Conservation (phyloP, 306 rosid species). For the Senna siamea region DNA sequence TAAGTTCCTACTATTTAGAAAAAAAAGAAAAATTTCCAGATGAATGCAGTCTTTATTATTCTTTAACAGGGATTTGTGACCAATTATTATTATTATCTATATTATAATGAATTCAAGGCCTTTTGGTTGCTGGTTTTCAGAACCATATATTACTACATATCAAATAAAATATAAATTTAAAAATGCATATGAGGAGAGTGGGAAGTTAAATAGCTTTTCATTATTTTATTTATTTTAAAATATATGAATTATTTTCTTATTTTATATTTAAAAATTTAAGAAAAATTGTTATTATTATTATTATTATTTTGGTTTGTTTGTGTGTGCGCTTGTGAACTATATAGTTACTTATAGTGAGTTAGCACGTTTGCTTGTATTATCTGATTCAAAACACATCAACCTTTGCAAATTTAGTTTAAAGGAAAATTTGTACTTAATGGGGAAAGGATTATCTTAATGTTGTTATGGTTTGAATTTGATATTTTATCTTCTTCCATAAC, state of each 20-base stretch:
- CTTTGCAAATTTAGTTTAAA: conserved; percentile 12
- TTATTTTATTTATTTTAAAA: too few relatives aligned
- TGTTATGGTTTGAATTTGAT: background rate
- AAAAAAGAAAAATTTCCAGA: background rate
- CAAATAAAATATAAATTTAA: too few relatives aligned
- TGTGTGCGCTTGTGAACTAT: conserved; percentile 6
- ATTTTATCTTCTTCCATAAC: background rate
- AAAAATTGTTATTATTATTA: too few relatives aligned
- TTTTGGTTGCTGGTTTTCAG: too few relatives aligned
- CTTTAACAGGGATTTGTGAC: conserved; percentile 19
- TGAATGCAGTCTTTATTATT: conserved; percentile 21
- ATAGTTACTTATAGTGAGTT: background rate
- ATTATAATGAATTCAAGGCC: too few relatives aligned
- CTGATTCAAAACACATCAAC: too few relatives aligned
- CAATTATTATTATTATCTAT: too few relatives aligned
- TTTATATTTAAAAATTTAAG: too few relatives aligned
- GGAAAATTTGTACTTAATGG: conserved; percentile 4
- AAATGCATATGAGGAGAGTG: too few relatives aligned
- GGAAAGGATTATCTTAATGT: background rate
- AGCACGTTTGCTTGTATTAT: background rate
- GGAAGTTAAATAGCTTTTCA: too few relatives aligned
- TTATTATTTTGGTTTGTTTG: background rate
- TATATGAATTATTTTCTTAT: too few relatives aligned
- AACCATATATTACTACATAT: too few relatives aligned
- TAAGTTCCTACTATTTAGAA: background rate